Percentiles rank a stretch among this genome's conserved stretches.
These are phyloP conservation scores for Geotrichum histeridarum DNA, from an alignment of 1,139 yeast species.

Conservation along the genomic window DNA sequence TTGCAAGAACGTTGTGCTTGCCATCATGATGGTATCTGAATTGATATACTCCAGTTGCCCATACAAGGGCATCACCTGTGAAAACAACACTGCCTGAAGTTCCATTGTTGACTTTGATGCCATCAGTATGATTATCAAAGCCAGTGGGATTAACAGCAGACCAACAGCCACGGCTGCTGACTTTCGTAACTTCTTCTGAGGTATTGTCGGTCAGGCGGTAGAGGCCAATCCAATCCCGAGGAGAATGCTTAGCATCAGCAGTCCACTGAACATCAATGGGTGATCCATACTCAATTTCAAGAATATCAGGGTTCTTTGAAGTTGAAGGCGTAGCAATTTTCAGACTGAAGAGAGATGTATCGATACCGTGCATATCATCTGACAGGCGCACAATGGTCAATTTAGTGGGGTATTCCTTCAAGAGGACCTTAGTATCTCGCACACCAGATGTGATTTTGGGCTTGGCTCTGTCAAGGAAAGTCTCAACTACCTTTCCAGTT, in stretches of 20 bases:
- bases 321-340: constrained; percentile 18
- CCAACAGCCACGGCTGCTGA: constrained; percentile 73
- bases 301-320: constrained; percentile 6
- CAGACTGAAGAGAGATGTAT: constrained; percentile 30
- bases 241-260: constrained; percentile 45
- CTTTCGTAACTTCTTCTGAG: constrained; percentile 54
- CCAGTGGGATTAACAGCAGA: constrained; percentile 44
- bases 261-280: constrained; percentile 56
- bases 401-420: constrained; percentile 38
- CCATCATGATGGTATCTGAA: constrained; percentile 68
- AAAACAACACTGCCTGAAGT: constrained; percentile 52
- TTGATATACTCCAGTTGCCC: constrained; percentile 73
- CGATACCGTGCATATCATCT: constrained; percentile 30
- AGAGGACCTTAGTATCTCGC: constrained; percentile 33
- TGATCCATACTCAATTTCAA: constrained; percentile 37
- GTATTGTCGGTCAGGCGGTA: constrained; percentile 61
- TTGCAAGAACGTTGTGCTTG: constrained; percentile 64
- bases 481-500: constrained; percentile 36
- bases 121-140: constrained; percentile 24
- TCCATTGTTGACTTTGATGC: constrained; percentile 26
- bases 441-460: constrained; percentile 30
- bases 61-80: constrained; percentile 48
- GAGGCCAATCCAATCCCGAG: constrained; percentile 73
- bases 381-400: constrained; percentile 35
- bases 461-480: constrained; percentile 33